Conservation (phyloP, 2,329 filamentous ascomycete species). For the Colletotrichum sidae region DNA sequence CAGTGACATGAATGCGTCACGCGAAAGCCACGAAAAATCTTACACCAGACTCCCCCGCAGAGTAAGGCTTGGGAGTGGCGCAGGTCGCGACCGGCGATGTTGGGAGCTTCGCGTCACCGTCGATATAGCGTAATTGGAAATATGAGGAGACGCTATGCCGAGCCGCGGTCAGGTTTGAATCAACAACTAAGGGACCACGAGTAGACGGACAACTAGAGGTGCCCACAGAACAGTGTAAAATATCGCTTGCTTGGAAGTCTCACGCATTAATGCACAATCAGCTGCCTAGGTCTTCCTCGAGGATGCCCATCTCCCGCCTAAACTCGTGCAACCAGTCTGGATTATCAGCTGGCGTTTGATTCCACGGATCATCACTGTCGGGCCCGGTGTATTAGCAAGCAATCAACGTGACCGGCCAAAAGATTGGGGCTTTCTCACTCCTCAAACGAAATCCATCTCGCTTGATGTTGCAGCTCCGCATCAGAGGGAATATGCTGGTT, state of each 20-base stretch:
- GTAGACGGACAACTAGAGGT: accelerated
- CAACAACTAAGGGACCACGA: no score
- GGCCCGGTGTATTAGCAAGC: not conserved
- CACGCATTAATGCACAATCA: not conserved
- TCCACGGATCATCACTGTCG: conserved; percentile 50
- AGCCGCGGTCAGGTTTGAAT: no score
- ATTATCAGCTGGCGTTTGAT: conserved; percentile 52
- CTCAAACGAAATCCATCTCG: conserved; percentile 47
- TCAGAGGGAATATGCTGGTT: conserved; percentile 47
- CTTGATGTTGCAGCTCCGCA: conserved; percentile 49
- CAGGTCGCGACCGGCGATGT: no score
- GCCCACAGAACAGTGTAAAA: no score
- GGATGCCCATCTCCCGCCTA: conserved; percentile 29
- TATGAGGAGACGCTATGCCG: no score
- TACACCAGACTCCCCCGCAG: no score
- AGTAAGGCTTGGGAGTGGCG: no score
- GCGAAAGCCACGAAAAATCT: no score
- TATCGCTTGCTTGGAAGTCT: no score
- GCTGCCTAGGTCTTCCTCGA: conserved; percentile 1
- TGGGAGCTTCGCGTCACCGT: no score
- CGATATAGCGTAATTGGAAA: no score
- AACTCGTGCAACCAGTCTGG: conserved; percentile 44
- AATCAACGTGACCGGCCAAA: not conserved
- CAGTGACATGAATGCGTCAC: not conserved
- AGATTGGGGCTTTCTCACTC: conserved; percentile 37